Base-by-base conservation (phyloP, 371 early-diverging fungal species). In the Mortierella sp. region DNA sequence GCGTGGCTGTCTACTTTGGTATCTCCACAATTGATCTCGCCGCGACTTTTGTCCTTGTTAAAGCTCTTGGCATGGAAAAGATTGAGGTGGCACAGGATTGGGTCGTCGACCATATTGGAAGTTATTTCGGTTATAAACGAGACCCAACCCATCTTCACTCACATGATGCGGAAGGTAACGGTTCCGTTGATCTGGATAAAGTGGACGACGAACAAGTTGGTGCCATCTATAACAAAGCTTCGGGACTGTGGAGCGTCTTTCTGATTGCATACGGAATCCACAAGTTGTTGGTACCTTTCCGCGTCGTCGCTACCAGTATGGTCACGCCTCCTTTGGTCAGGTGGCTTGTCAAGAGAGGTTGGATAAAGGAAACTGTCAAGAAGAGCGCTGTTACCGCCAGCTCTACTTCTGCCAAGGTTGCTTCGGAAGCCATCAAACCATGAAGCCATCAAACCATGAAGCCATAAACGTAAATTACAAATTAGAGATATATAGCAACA, bases 221-320 rank as follows among this genome's bases (percentile, higher is more conserved):
- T 3, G 75, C 71, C 11, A 74, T 70, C 61, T 74, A 73, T 20
- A 73, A 72, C 54, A 66, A 73, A 62, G 75, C 80, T 43, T 83
- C 85, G 1, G 77, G 84, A 22, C 62, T 80, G 35, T 78, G 78
- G 73, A 78, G 84, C 58, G 85, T 83, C 30, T 85, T 86, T 70
- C 75, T 84, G 52, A 84, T 86, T 66, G 85, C 86, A 0, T 86
- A 86, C 62, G 83, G 85, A 9, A 83, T 86, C 40, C 86, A 86
- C 66, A 85, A 86, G 64, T 70, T 86, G 14, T 59, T 85, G 73
- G 75, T 86, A 22, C 86, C 86, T 0, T 30, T 85, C 22, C 69
- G 86, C 28, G 79, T 86, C n/a, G 84, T 84, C 28, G 73, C 85
- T 3, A 86, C 86, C 0, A 78, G 83, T 26, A 72, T 77, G 61